phyloP scores from a whole-genome alignment of 768 basidiomycete species.

The Boletus reticuloceps region DNA sequence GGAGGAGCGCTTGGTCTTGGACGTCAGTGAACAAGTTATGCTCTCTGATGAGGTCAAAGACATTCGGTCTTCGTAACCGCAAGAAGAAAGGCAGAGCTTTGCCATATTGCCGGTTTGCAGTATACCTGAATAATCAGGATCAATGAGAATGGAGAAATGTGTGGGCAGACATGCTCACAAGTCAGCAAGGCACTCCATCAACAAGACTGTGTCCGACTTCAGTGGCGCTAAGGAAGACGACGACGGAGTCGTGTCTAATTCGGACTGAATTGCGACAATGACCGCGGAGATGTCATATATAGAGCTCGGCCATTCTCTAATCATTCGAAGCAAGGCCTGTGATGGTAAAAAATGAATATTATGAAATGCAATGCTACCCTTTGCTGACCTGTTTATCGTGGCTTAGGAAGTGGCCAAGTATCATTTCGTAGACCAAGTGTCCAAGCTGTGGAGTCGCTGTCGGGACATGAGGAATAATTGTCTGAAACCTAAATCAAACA shows the following conservation, averaged over 20 bases:
- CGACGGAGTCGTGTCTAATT: conserved; percentile 63
- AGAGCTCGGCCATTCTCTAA: conserved; percentile 85
- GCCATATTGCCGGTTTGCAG: conserved; percentile 85
- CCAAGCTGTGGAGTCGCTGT: conserved; percentile 78
- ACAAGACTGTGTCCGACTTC: conserved; percentile 49
- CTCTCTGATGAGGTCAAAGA: conserved; percentile 92
- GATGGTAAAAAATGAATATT: neutral
- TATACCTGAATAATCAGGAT: conserved; percentile 54
- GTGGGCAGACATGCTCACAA: conserved; percentile 47
- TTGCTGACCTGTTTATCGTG: conserved; percentile 67
- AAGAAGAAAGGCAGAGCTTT: conserved; percentile 92
- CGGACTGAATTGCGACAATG: conserved; percentile 83
- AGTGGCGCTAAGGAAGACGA: conserved; percentile 42
- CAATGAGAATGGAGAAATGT: neutral
- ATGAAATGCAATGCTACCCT: neutral
- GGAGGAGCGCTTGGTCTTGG: conserved; percentile 85
- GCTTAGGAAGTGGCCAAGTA: conserved; percentile 80
- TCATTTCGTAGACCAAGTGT: conserved; percentile 91
- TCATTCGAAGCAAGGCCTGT: conserved; percentile 72
- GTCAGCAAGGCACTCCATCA: conserved; percentile 96
- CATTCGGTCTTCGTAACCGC: conserved; percentile 79
- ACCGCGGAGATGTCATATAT: conserved; percentile 89
- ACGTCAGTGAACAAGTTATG: conserved; percentile 94
- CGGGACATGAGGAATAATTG: conserved; percentile 87
- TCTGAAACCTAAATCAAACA: conserved; percentile 39